Conservation (phyloP, 352 stramenopile genomes). For the Phytophthora tentaculata region DNA sequence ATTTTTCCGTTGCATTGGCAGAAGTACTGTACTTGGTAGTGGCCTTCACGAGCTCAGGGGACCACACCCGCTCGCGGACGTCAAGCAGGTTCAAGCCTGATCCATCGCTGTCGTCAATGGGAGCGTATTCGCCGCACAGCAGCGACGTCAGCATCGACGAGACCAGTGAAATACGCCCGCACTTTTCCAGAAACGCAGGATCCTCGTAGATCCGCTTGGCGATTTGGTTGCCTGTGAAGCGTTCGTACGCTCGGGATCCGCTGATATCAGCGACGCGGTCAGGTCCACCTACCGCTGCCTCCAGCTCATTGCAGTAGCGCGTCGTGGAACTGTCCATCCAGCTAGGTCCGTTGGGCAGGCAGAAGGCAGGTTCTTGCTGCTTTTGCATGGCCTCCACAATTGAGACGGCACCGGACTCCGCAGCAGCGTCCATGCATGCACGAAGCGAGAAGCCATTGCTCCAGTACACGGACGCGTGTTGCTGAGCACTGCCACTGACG, state of each 20-base stretch:
- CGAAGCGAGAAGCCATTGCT: slow-evolving; percentile 52
- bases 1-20: slow-evolving; percentile 22
- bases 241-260: slow-evolving; percentile 80
- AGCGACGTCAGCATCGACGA: slow-evolving; percentile 84
- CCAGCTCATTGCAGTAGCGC: slow-evolving; percentile 58
- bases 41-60: slow-evolving; percentile 47
- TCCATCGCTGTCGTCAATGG: slow-evolving; percentile 82
- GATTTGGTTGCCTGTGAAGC: slow-evolving; percentile 87
- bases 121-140: slow-evolving; percentile 62
- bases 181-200: slow-evolving; percentile 47
- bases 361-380: slow-evolving; percentile 50
- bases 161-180: slow-evolving; percentile 57
- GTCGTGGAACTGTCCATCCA: slow-evolving; percentile 90
- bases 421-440: slow-evolving; percentile 38
- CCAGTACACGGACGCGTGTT: slow-evolving; percentile 88
- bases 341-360: slow-evolving; percentile 67
- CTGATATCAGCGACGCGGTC: slow-evolving; percentile 70
- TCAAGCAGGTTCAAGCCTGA: slow-evolving; percentile 89
- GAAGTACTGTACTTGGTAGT: slow-evolving; percentile 37
- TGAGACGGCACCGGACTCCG: slow-evolving; percentile 14
- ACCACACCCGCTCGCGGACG: slow-evolving; percentile 64
- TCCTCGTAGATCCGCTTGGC: slow-evolving; percentile 61
- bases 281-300: slow-evolving; percentile 62
- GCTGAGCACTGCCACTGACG: slow-evolving; percentile 81
- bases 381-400: slow-evolving; percentile 35